Evolutionary conservation across 768 basidiomycete genomes (phyloP).

Genomic region (Leccinum barrowsii): DNA sequence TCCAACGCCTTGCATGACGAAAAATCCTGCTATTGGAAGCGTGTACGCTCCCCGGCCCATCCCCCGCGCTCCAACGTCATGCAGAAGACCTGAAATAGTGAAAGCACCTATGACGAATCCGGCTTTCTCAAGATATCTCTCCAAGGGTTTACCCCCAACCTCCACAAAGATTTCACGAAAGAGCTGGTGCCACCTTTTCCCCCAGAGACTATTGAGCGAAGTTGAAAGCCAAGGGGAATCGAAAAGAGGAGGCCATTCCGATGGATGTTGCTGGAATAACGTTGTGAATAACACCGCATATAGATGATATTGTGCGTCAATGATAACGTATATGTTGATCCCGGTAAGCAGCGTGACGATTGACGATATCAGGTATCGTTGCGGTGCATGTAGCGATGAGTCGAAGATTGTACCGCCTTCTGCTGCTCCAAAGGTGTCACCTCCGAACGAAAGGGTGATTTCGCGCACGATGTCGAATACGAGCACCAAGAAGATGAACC

Average conservation of each 20-base stretch:
- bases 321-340: conserved; percentile 40
- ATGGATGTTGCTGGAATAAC: conserved; percentile 45
- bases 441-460: conserved; percentile 29
- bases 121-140: conserved; percentile 41
- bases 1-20: conserved; percentile 54
- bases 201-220: conserved; percentile 64
- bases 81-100: conserved; percentile 54
- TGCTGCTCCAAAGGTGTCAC: conserved; percentile 35
- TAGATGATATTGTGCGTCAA: conserved; percentile 43
- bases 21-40: conserved; percentile 43
- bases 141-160: conserved; percentile 46
- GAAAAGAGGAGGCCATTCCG: conserved; percentile 64
- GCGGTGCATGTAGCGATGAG: conserved; percentile 29
- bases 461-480: conserved; percentile 2
- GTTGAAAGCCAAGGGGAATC: conserved; percentile 53
- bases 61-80: conserved; percentile 55
- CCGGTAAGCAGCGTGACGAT: conserved; percentile 43
- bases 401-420: conserved; percentile 38
- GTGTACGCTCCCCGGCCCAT: conserved; percentile 54
- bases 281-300: conserved; percentile 42
- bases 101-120: conserved; percentile 59
- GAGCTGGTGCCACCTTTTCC: conserved; percentile 63
- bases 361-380: conserved; percentile 41
- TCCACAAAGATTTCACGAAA: conserved; percentile 56
- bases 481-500: neutral